Base-by-base conservation (phyloP, 306 rosid genomes). In the Prunus mongolica region DNA sequence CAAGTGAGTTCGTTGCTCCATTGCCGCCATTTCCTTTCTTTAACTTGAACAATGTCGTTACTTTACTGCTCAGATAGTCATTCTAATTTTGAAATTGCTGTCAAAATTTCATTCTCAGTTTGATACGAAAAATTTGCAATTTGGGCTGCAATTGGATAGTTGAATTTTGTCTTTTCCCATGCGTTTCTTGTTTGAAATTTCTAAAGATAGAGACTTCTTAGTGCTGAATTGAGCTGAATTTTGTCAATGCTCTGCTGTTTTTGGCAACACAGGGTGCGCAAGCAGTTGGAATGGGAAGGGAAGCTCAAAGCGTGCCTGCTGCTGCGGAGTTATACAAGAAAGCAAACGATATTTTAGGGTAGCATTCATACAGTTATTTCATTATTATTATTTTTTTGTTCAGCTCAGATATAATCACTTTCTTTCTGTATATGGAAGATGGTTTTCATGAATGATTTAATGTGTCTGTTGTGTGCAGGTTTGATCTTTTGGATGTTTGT, bases 221-320 rank as follows among this genome's bases (percentile, higher is more conserved):
- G 16, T 27, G 55, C 2, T 30, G 44, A 51, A 64, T 75, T 71
- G 62, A 56, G 74, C 44, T 86, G 58, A 32, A 11, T 64, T 30
- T 11, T 12, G 30, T 58, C 47, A 16, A 2, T 57, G 19, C 32
- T 78, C 16, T 20, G 32, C 56, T 75, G 27, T 4, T 71, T 81
- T 7, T 55, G 61, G 28, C 73, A 60, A 49, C 51, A 46, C 82
- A 96, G 99, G 99, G 99, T 72, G 98, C 99, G 22, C 99, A 96
- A 88, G 89, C 94, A 51, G 85, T 92, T 82, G 98, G 97, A 83
- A 96, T 96, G 97, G 99, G 96, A 71, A 89, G 91, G 81, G 99
- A 91, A 74, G 97, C 97, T 82, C 97, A 82, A 75, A 91, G 84
- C 74, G 90, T 92, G 62, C 93, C 97, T 65, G 79, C 91, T 66